Evolutionary conservation across 371 early-diverging fungal species (phyloP).

Genomic region (Mucor lusitanicus): DNA sequence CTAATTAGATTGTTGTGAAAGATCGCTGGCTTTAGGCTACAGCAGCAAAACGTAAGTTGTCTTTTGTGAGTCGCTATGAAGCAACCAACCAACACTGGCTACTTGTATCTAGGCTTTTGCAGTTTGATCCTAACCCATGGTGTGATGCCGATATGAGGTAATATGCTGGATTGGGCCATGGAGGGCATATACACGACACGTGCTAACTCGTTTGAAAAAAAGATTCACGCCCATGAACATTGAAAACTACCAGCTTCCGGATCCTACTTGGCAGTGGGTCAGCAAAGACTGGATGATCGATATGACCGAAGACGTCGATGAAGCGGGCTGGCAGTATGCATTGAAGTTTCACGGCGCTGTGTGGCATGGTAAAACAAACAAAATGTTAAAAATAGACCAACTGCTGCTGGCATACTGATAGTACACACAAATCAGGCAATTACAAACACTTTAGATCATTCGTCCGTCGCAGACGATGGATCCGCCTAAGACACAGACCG

Average conservation of each 20-base stretch:
- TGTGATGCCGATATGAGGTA: slow-evolving; percentile 54
- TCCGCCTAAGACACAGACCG: slow-evolving; percentile 49
- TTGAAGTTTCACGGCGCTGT: slow-evolving; percentile 47
- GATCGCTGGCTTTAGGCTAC: slow-evolving; percentile 59
- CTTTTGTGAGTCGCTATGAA: neutral
- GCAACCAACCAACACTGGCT: neutral
- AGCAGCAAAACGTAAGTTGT: slow-evolving; percentile 54
- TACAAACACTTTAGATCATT: slow-evolving; percentile 62
- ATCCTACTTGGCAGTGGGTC: slow-evolving; percentile 70
- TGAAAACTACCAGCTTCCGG: slow-evolving; percentile 54
- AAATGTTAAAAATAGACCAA: neutral
- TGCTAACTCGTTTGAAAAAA: neutral
- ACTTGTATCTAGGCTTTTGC: slow-evolving; percentile 38
- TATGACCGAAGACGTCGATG: slow-evolving; percentile 71
- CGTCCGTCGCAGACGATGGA: slow-evolving; percentile 67
- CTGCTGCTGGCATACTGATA: neutral
- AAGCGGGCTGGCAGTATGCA: slow-evolving; percentile 60
- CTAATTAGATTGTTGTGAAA: slow-evolving; percentile 12
- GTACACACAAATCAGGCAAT: slow-evolving; percentile 27
- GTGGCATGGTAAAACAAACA: slow-evolving; percentile 47
- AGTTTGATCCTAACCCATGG: slow-evolving; percentile 67
- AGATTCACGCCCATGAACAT: slow-evolving; percentile 60
- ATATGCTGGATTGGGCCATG: neutral
- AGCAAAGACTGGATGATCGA: slow-evolving; percentile 67
- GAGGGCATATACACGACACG: neutral